Evolutionary conservation across 768 basidiomycete species (phyloP), one percentile per base, ranked within the genome.

Genomic region (Clathrus columnatus): DNA sequence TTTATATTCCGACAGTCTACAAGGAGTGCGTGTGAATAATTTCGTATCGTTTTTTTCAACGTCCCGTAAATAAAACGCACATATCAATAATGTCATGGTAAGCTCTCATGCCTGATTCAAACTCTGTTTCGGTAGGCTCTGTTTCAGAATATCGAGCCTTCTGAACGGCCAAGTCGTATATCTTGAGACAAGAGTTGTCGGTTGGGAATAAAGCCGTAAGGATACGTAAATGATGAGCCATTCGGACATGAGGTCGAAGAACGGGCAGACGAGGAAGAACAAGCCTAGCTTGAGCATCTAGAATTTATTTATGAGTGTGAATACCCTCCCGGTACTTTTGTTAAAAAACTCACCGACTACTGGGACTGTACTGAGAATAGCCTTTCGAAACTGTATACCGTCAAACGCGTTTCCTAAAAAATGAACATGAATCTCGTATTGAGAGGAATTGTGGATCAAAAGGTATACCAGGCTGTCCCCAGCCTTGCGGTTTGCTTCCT

Each of bases 191-290:
- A 23, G 36, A 11, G n/a, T 53, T 29, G 17, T 54, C 57, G 5
- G 71, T 42, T 67, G 73, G 54, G 73, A 81, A 55, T 1, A 91
- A 73, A 0, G 86, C 86, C 2, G 78, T 68, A 30, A 91, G 76
- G 69, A 85, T 87, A 43, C 87, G 82, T 63, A 89, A 86, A 65
- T 90, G 87, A 66, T 87, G 82, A 48, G 85, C 72, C 84, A 90
- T 84, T 60, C 87, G 82, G 4, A 76, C 75, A 65, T 87, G 83
- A 2, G 87, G 86, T 60, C 84, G 83, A 62, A 85, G 67, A 17
- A 70, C 62, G 11, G 87, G 89, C 51, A 86, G 80, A 32, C 79
- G 77, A 26, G 88, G 88, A 58, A 91, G 85, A 41, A 90, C 77
- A 48, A 77, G 66, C 60, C 82, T 87, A 26, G 87, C 84, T 46